Conservation (phyloP, 352 stramenopile species). For the Phytopythium boreale region DNA sequence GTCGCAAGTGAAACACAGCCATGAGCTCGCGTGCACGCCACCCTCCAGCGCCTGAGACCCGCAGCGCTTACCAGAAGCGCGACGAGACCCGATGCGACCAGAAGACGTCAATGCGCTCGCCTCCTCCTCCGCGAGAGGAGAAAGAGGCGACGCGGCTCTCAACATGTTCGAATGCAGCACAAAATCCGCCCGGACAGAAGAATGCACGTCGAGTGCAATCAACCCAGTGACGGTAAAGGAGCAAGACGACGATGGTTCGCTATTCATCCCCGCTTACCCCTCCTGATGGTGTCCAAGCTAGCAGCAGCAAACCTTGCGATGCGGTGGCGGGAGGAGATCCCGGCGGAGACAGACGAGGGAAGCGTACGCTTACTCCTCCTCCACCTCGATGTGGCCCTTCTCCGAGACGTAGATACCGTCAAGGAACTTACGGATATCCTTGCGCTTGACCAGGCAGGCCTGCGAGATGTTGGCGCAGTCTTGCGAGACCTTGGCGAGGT, state of each 20-base stretch:
- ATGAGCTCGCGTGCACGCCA: not conserved
- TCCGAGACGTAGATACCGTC: slow-evolving; percentile 99
- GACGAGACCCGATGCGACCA: not conserved
- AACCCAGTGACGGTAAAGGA: slow-evolving; percentile 88
- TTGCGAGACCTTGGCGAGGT: slow-evolving; percentile 96
- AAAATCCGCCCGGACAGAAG: slow-evolving; percentile 92
- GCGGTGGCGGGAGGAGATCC: not conserved
- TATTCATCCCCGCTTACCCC: slow-evolving; percentile 40
- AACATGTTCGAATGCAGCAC: slow-evolving; percentile 41
- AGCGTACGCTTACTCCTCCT: slow-evolving; percentile 42
- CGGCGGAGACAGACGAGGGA: too few relatives aligned
- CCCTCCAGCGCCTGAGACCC: not conserved
- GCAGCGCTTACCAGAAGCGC: not conserved
- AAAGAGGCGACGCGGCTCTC: slow-evolving; percentile 9
- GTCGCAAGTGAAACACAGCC: slow-evolving; percentile 9
- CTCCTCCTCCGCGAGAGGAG: not conserved
- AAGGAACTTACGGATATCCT: slow-evolving; percentile 99
- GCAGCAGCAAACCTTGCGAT: slow-evolving; percentile 30
- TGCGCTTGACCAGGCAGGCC: slow-evolving; percentile 80
- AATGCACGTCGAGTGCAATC: slow-evolving; percentile 72
- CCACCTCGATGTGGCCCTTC: slow-evolving; percentile 88
- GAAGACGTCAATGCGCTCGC: not conserved
- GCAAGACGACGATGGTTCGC: slow-evolving; percentile 37
- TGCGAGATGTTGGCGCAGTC: slow-evolving; percentile 85
- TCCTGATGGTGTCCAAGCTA: slow-evolving; percentile 6